Evolutionary conservation across 805 yeast genomes (phyloP), one percentile per base, ranked within the genome.

Genomic region (Isabelozyma heimii): DNA sequence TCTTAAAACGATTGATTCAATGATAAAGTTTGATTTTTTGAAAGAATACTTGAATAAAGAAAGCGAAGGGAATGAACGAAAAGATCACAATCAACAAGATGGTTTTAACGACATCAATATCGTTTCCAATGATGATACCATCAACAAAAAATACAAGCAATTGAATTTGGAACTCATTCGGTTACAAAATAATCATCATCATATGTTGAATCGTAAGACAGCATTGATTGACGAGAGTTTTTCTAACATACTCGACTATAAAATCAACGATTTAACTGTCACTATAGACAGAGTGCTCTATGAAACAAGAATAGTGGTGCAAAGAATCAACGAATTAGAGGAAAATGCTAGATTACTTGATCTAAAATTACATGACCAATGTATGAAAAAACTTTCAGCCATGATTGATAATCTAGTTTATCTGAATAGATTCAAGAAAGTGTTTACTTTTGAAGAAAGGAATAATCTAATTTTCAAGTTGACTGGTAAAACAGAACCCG

Each of bases 251-350:
- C 59, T 73, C 28, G 59, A 66, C 30, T 55, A 55, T 47, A 64
- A 66, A 43, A 57, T 72, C 47, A 55, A 56, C 9, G 68, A 63
- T 39, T 58, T 73, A 40, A 59, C 64, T 2, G 62, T 67, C 3
- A 65, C 67, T 8, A 64, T 73, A 8, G 77, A 73, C 50, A 53
- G 75, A 43, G 59, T 73, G 50, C 55, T 66, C 2, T 73, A 73
- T 49, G 74, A 75, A 46, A 66, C 76, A 3, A 59, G 76, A 46
- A 69, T 72, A n/a, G 69, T 73, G 4, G 59, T 56, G 28, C 72
- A 72, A 48, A 57, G 76, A 46, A 62, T 73, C 40, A 72, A 67
- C 45, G 79, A 73, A 52, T 57, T 73, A 35, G 76, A 73, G 28
- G 70, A 68, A 27, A 65, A 63, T 47, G 55, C 65, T 35, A 59